Evolutionary conservation across 202 grass and related monocot genomes (phyloP).

Genomic region (Digitaria exilis): DNA sequence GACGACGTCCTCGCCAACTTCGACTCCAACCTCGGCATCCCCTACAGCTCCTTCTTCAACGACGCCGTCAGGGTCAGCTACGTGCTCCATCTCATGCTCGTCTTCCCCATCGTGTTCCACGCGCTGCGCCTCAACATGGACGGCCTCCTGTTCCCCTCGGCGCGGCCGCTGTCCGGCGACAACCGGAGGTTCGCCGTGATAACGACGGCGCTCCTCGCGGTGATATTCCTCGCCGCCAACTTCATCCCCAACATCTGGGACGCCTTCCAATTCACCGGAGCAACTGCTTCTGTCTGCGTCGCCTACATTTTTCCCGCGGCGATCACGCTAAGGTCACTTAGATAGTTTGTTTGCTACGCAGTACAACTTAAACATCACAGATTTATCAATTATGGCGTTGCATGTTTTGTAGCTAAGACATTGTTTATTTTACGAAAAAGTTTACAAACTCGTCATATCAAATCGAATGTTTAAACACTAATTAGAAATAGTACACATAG

Average conservation of each 20-base stretch:
- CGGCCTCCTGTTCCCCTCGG: conserved; percentile 74
- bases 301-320: conserved; percentile 84
- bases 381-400: not conserved
- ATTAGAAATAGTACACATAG: too few species aligned
- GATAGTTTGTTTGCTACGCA: not conserved
- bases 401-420: not conserved
- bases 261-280: conserved; percentile 95
- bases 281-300: conserved; percentile 80
- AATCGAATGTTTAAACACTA: too few species aligned
- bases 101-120: conserved; percentile 94
- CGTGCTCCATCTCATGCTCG: conserved; percentile 88
- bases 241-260: conserved; percentile 93
- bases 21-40: conserved; percentile 85
- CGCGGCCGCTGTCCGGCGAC: conserved; percentile 48
- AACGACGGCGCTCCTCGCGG: conserved; percentile 51
- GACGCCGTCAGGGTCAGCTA: conserved; percentile 93
- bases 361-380: not conserved
- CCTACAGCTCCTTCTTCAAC: conserved; percentile 71
- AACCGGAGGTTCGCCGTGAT: conserved; percentile 61
- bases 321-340: conserved; percentile 67
- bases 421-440: too few species aligned
- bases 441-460: too few species aligned
- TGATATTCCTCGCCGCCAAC: conserved; percentile 77
- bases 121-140: conserved; percentile 90
- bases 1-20: conserved; percentile 98